Percentiles rank a stretch among this genome's conserved stretches.
Conservation (phyloP, 495 filamentous ascomycete genomes). For the Neurospora cerealis region DNA sequence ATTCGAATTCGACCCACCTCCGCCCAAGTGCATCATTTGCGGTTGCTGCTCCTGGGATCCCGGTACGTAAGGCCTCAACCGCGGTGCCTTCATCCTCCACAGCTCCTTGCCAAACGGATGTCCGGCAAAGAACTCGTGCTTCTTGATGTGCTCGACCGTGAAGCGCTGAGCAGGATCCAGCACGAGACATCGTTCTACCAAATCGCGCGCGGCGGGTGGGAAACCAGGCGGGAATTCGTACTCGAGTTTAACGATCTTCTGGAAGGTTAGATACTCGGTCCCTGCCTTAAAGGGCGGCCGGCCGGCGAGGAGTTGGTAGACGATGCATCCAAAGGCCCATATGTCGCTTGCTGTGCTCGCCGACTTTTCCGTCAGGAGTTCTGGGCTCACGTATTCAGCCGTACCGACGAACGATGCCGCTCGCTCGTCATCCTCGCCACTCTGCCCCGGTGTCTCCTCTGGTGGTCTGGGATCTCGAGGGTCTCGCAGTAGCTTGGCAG, state of each 20-base stretch:
- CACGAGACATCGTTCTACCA: slow-evolving; percentile 87
- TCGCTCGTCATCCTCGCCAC: slow-evolving; percentile 54
- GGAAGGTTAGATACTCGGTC: slow-evolving; percentile 97
- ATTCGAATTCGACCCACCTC: slow-evolving; percentile 23
- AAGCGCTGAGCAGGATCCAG: slow-evolving; percentile 78
- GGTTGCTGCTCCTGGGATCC: slow-evolving; percentile 64
- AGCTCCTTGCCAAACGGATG: slow-evolving; percentile 73
- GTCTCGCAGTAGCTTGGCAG: slow-evolving; percentile 79
- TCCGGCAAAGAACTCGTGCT: slow-evolving; percentile 94
- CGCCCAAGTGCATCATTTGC: slow-evolving; percentile 69
- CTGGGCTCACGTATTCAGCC: slow-evolving; percentile 96
- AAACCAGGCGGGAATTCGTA: slow-evolving; percentile 93
- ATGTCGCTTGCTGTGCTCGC: slow-evolving; percentile 97
- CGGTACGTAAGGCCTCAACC: slow-evolving; percentile 77
- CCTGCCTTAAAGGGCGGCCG: slow-evolving; percentile 93
- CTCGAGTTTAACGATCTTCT: slow-evolving; percentile 90
- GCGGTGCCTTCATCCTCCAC: slow-evolving; percentile 87
- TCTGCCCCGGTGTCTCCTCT: slow-evolving; percentile 38
- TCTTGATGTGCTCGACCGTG: slow-evolving; percentile 95
- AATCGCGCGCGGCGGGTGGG: slow-evolving; percentile 75
- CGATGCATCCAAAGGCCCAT: slow-evolving; percentile 99
- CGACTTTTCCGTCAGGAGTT: slow-evolving; percentile 88
- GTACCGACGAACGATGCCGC: slow-evolving; percentile 96
- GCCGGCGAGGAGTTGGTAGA: slow-evolving; percentile 90
- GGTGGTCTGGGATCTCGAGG: slow-evolving; percentile 45